Evolutionary conservation across 1,139 yeast genomes (phyloP), one percentile per base, ranked within the genome.

Genomic region (Meyerozyma athensensis): DNA sequence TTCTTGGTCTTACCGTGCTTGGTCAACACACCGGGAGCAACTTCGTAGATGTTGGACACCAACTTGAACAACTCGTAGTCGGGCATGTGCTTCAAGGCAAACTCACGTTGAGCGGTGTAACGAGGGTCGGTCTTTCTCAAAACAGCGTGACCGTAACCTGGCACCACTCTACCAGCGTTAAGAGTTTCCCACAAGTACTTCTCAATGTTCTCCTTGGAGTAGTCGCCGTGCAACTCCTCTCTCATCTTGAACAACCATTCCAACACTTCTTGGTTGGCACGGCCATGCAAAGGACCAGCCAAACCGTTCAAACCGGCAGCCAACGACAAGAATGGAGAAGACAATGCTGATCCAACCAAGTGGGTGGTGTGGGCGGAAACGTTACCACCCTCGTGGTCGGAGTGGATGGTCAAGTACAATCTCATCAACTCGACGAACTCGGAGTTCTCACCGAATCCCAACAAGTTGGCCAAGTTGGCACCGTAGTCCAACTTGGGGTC

Each of bases 351-450:
- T 53, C 97, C 97, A 48, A 90, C 97, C 67, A 90, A 77, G 70
- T 90, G 97, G 50, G 97, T 89, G 56, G 97, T 81, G 74, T 90
- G 97, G 38, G 97, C 97, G 46, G 96, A 86, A 46, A 90, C 97
- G 61, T 90, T 90, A 68, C 97, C 97, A 72, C 97, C 97, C 74
- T 90, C 97, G 72, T 90, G 97, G 68, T 90, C 97, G 40, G 95
- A 89, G 74, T 90, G 97, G 58, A 90, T 83, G 50, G 96, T 86
- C 61, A 87, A 77, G 77, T 90, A 90, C 59, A 90, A 77, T 74
- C 97, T 81, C 81, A 89, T 81, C 58, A 90, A 78, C 68, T 89
- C 95, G 45, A 85, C 78, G 62, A 90, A 90, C 65, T 86, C 94
- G 52, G 65, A 59, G 73, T 85, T 81, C 50, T 74, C 73, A 59